phyloP scores from a whole-genome alignment of 768 basidiomycete species.

The Boletellus emodensis region DNA sequence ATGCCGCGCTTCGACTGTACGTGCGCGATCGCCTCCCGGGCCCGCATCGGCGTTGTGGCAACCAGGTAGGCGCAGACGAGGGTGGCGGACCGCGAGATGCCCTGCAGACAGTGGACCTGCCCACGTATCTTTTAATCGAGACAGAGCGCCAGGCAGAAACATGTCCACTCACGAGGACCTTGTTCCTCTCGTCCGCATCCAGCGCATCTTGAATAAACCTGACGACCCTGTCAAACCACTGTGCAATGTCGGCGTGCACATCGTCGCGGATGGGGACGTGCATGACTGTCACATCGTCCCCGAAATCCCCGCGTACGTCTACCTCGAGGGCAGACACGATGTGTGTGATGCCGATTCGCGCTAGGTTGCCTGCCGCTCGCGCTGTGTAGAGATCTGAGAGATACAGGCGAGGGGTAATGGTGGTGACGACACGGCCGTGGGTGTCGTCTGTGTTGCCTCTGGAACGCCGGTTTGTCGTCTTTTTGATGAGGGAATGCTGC shows the following conservation, averaged over 20 bases:
- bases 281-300: slow-evolving; percentile 38
- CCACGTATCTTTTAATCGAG: neutral
- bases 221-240: slow-evolving; percentile 47
- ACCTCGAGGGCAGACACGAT: slow-evolving; percentile 62
- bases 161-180: slow-evolving; percentile 44
- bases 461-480: slow-evolving; percentile 11
- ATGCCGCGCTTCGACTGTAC: slow-evolving; percentile 56
- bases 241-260: slow-evolving; percentile 37
- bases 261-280: slow-evolving; percentile 51
- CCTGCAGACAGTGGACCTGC: slow-evolving; percentile 75
- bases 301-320: slow-evolving; percentile 24
- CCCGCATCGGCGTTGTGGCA: slow-evolving; percentile 46
- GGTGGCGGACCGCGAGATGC: slow-evolving; percentile 72
- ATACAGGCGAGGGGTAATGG: slow-evolving; percentile 50
- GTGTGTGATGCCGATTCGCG: slow-evolving; percentile 65
- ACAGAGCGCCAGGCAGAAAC: neutral
- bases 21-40: slow-evolving; percentile 50
- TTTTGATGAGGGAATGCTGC: slow-evolving; percentile 26
- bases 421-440: slow-evolving; percentile 23
- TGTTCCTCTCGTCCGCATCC: slow-evolving; percentile 37
- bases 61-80: slow-evolving; percentile 72
- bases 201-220: slow-evolving; percentile 51
- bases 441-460: slow-evolving; percentile 5
- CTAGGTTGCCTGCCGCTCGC: slow-evolving; percentile 43
- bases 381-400: slow-evolving; percentile 62